Percentiles rank a stretch among this genome's conserved stretches.
phyloP scores from a whole-genome alignment of 352 stramenopile species.

The Globisporangium sylvaticum region DNA sequence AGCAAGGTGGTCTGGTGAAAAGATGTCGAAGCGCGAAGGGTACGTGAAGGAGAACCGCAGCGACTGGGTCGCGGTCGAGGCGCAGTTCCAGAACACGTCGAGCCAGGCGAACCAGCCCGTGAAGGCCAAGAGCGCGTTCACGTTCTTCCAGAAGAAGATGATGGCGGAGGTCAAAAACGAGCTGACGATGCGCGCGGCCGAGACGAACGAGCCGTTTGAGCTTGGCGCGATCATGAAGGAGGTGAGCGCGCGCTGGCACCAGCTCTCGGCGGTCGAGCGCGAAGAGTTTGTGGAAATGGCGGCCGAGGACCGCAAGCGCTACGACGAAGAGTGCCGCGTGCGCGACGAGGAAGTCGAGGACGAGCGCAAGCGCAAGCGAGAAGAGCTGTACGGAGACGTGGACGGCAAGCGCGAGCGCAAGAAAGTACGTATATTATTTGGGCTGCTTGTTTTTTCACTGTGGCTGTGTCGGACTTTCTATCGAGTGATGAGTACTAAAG shows the following conservation, averaged over 20 bases:
- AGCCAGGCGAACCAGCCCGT: conserved; percentile 30
- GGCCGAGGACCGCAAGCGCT: conserved; percentile 53
- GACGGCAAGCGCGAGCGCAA: conserved; percentile 86
- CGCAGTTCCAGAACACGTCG: conserved; percentile 60
- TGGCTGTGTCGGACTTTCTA: neutral
- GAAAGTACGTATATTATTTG: conserved; percentile 21
- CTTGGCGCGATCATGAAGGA: conserved; percentile 68
- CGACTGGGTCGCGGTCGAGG: conserved; percentile 77
- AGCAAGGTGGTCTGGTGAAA: neutral
- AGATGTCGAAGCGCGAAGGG: conserved; percentile 25
- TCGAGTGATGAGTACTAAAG: conserved; percentile 5
- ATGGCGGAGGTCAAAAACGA: conserved; percentile 67
- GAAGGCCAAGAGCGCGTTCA: conserved; percentile 76
- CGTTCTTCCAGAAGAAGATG: conserved; percentile 71
- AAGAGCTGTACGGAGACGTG: conserved; percentile 61
- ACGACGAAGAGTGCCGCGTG: conserved; percentile 70
- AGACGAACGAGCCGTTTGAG: conserved; percentile 52
- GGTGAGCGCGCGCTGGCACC: conserved; percentile 72
- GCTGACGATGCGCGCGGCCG: conserved; percentile 34
- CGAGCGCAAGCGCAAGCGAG: conserved; percentile 67
- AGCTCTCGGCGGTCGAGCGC: conserved; percentile 54
- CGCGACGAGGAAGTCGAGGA: conserved; percentile 69
- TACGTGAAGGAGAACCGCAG: conserved; percentile 55
- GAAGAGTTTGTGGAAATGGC: conserved; percentile 72
- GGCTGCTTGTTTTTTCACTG: neutral